These are phyloP conservation scores for Hapsidospora chrysogenum DNA, from an alignment of 495 filamentous ascomycete genomes.

Conservation along the genomic window DNA sequence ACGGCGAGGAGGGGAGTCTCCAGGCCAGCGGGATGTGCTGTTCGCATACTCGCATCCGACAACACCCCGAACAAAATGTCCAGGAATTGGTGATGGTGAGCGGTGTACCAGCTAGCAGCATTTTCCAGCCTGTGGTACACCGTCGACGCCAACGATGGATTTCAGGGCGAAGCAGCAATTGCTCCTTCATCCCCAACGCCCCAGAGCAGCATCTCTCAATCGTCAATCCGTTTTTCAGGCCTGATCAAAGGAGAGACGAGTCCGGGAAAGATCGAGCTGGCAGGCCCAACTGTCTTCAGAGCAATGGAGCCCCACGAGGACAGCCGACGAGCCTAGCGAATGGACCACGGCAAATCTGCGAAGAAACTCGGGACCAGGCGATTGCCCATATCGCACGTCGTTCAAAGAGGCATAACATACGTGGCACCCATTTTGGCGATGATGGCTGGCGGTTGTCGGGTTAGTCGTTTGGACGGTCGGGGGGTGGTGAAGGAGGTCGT, in stretches of 20 bases:
- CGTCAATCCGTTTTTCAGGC: slow-evolving; percentile 26
- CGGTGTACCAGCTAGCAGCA: slow-evolving; percentile 1
- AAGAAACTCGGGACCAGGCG: slow-evolving; percentile 28
- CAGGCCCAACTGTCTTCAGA: slow-evolving; percentile 21
- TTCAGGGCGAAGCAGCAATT: slow-evolving; percentile 52
- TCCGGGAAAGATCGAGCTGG: slow-evolving; percentile 70
- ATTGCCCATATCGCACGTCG: slow-evolving; percentile 31
- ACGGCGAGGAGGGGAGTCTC: no score
- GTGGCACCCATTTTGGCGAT: slow-evolving; percentile 38
- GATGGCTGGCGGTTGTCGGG: slow-evolving; percentile 11
- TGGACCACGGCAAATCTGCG: slow-evolving; percentile 58
- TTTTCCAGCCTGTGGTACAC: slow-evolving; percentile 4
- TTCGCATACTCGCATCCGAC: slow-evolving; percentile 60
- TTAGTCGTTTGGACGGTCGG: no score
- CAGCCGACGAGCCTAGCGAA: slow-evolving; percentile 47
- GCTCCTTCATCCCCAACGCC: slow-evolving; percentile 70
- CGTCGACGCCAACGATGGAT: slow-evolving; percentile 44
- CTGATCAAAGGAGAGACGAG: slow-evolving; percentile 35
- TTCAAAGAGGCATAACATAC: slow-evolving; percentile 39
- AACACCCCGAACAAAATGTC: slow-evolving; percentile 51
- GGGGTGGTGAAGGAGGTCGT: no score
- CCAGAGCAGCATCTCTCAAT: slow-evolving; percentile 36
- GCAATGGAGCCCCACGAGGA: no score
- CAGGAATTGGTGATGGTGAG: slow-evolving; percentile 37
- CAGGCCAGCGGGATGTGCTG: no score